Evolutionary conservation across 2,329 filamentous ascomycete species (phyloP).

Genomic region (Diaporthe sp.): DNA sequence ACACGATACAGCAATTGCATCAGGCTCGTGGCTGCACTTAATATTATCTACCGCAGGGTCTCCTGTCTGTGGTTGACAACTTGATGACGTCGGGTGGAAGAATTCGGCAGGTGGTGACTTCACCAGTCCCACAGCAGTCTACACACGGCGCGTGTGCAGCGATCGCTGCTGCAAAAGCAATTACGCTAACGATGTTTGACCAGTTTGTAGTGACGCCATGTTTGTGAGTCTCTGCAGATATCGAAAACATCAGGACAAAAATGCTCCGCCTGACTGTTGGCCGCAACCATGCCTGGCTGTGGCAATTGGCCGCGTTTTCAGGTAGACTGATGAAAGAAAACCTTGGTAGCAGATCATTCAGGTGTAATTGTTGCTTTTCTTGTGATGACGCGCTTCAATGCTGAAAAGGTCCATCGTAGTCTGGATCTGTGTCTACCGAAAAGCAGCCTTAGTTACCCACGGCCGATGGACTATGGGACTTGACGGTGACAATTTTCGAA

Average conservation of each 20-base stretch:
- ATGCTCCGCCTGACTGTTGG: neutral
- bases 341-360: neutral
- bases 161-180: conserved; percentile 16
- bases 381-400: neutral
- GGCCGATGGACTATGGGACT: neutral
- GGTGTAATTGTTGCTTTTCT: neutral
- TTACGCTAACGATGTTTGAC: neutral
- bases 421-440: too few species aligned
- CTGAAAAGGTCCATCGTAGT: neutral
- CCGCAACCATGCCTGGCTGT: neutral
- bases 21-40: neutral
- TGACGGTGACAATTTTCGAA: neutral
- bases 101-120: conserved; percentile 26
- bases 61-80: neutral
- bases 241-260: neutral
- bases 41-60: neutral
- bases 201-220: conserved; percentile 1
- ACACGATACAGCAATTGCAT: neutral
- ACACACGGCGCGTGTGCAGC: neutral
- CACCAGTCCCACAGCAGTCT: conserved; percentile 17
- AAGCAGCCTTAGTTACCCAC: neutral
- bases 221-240: neutral
- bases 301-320: neutral
- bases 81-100: conserved; percentile 28
- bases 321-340: neutral